Conservation (phyloP, 2,329 filamentous ascomycete genomes). For the Neonectria punicea region DNA sequence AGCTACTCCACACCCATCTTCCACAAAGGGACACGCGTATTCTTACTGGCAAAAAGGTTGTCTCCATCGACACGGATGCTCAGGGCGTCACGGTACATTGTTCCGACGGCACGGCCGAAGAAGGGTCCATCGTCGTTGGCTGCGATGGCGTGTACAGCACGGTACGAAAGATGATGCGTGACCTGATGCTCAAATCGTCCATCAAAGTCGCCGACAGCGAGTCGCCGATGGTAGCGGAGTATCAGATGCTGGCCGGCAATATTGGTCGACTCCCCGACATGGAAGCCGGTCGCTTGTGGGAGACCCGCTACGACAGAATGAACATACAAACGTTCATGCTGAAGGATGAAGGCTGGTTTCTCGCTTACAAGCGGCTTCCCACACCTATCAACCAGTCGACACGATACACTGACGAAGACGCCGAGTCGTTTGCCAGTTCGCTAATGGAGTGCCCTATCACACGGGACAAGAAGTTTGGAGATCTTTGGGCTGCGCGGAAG, state of each 20-base stretch:
- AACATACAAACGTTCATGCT: slow-evolving; percentile 11
- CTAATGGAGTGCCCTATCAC: not conserved
- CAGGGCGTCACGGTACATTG: slow-evolving; percentile 26
- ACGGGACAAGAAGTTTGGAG: not conserved
- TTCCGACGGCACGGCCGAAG: slow-evolving; percentile 21
- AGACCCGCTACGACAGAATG: slow-evolving; percentile 2
- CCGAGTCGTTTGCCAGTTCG: slow-evolving; percentile 3
- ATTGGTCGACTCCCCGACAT: not conserved
- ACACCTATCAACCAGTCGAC: not conserved
- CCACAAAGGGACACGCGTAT: slow-evolving; percentile 12
- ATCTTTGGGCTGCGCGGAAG: slow-evolving; percentile 3
- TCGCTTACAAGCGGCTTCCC: slow-evolving; percentile 9
- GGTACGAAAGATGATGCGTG: slow-evolving; percentile 14
- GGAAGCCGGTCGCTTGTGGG: slow-evolving; percentile 5
- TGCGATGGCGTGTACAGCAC: slow-evolving; percentile 34
- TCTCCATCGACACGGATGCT: not conserved
- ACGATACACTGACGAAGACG: slow-evolving; percentile 6
- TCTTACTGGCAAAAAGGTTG: slow-evolving; percentile 28
- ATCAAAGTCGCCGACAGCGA: slow-evolving; percentile 4
- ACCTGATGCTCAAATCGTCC: not conserved
- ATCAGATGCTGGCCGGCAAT: slow-evolving; percentile 11
- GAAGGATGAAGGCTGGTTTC: slow-evolving; percentile 4
- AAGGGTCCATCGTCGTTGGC: slow-evolving; percentile 30
- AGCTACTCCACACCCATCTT: slow-evolving; percentile 25
- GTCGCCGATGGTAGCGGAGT: slow-evolving; percentile 19